phyloP scores from a whole-genome alignment of 441 rosid species.

The Jatropha multifida region DNA sequence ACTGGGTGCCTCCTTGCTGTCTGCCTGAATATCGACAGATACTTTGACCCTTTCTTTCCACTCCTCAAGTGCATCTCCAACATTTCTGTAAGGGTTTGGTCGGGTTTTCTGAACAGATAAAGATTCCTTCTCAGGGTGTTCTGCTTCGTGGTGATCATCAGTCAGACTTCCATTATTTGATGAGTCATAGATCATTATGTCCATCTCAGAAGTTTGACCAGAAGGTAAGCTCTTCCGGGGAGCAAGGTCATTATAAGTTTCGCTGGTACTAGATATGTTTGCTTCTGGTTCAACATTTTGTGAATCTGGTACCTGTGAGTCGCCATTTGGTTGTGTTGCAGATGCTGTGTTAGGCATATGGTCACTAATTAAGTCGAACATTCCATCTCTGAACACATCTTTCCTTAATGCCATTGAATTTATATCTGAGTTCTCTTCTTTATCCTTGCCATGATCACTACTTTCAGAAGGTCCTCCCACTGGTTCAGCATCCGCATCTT shows the following conservation, averaged over 20 bases:
- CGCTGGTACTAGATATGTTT: conserved; percentile 45
- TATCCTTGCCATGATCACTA: conserved; percentile 39
- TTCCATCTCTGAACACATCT: conserved; percentile 43
- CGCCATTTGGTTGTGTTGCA: conserved; percentile 56
- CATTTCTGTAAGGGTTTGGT: conserved; percentile 78
- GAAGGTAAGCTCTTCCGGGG: conserved; percentile 55
- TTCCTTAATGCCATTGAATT: conserved; percentile 41
- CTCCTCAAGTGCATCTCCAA: conserved; percentile 81
- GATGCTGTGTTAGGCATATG: conserved; percentile 51
- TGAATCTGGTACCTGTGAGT: conserved; percentile 46
- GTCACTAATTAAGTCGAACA: conserved; percentile 37
- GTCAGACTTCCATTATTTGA: conserved; percentile 56
- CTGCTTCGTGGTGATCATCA: conserved; percentile 43
- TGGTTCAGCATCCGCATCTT: conserved; percentile 46
- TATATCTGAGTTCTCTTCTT: conserved; percentile 41
- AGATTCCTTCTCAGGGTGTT: conserved; percentile 47
- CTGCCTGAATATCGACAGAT: conserved; percentile 60
- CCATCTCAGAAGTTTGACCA: conserved; percentile 49
- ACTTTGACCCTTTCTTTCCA: conserved; percentile 95
- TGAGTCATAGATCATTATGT: conserved; percentile 49
- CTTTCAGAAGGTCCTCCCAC: conserved; percentile 41
- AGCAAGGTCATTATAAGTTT: conserved; percentile 45
- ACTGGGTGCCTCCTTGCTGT: conserved; percentile 44
- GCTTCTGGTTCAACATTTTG: conserved; percentile 55
- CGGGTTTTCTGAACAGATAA: conserved; percentile 46